Conservation (phyloP, 2,329 filamentous ascomycete species). For the Fusarium poae region DNA sequence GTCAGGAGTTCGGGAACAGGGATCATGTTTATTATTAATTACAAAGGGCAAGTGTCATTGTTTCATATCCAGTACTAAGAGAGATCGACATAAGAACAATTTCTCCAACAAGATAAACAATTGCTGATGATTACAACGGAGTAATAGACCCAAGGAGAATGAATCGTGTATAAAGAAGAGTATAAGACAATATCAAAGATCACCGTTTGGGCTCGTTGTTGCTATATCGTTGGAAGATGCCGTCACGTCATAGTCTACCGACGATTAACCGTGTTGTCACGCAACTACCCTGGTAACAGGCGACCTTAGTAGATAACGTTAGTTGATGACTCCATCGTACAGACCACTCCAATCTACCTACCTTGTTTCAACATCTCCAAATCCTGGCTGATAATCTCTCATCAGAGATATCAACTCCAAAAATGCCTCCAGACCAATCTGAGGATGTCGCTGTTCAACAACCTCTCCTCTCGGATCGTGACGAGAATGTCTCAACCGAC, state of each 20-base stretch:
- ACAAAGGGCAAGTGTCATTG: neutral
- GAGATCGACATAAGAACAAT: neutral
- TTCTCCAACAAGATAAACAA: neutral
- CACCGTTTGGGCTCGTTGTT: fast-evolving
- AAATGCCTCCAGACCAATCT: constrained; percentile 30
- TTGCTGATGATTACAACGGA: neutral
- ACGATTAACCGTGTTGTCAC: constrained; percentile 42
- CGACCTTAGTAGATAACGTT: neutral
- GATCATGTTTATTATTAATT: constrained; percentile 29
- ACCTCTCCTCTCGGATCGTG: constrained; percentile 34
- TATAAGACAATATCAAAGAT: neutral
- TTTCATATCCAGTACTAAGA: constrained; percentile 16
- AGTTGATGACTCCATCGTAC: constrained; percentile 18
- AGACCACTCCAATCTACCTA: neutral
- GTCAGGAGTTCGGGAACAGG: neutral
- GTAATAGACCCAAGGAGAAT: too few species aligned
- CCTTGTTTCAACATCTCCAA: constrained; percentile 1
- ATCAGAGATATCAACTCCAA: neutral
- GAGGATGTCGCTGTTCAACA: constrained; percentile 25
- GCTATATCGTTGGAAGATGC: neutral
- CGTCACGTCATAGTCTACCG: constrained; percentile 29
- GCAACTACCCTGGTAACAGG: neutral
- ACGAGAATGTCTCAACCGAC: constrained; percentile 6
- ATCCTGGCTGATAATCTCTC: neutral
- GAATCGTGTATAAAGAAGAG: neutral